Conservation (phyloP, 2,329 filamentous ascomycete species). For the Hymenotorrendiella dingleyae region DNA sequence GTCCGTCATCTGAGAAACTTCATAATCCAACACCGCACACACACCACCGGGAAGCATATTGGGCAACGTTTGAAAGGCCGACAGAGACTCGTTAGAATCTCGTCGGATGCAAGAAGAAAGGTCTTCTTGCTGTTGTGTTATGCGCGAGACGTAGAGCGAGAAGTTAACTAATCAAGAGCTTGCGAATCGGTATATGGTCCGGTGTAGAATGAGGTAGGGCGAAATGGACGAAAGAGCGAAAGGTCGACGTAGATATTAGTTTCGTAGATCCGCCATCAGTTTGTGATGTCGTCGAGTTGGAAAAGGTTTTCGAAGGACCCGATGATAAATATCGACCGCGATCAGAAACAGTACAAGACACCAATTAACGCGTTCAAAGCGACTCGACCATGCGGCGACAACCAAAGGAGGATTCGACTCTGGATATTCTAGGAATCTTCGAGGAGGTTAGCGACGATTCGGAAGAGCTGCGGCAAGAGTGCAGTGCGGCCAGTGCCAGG, state of each 20-base stretch:
- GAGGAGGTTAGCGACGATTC: slow-evolving; percentile 1
- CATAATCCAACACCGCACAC: slow-evolving; percentile 68
- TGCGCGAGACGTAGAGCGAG: slow-evolving; percentile 10
- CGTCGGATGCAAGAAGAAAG: slow-evolving; percentile 24
- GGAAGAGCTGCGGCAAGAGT: not conserved
- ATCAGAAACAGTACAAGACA: slow-evolving; percentile 19
- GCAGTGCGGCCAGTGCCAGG: not conserved
- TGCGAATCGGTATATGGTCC: slow-evolving; percentile 14
- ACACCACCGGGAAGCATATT: slow-evolving; percentile 51
- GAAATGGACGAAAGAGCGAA: slow-evolving; percentile 19
- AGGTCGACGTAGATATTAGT: slow-evolving; percentile 19
- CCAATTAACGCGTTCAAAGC: slow-evolving; percentile 20
- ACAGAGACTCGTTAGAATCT: slow-evolving; percentile 28
- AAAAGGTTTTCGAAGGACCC: slow-evolving; percentile 9
- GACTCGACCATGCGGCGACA: slow-evolving; percentile 25
- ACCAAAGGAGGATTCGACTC: not conserved
- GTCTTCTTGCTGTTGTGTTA: slow-evolving; percentile 20
- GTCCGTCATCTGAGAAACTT: slow-evolving; percentile 72
- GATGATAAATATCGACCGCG: slow-evolving; percentile 9
- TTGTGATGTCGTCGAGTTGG: slow-evolving; percentile 7
- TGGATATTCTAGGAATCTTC: not conserved
- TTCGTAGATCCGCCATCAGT: slow-evolving; percentile 27
- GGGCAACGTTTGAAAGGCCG: slow-evolving; percentile 20
- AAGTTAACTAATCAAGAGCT: slow-evolving; percentile 12
- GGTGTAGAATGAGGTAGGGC: slow-evolving; percentile 8